phyloP scores from a whole-genome alignment of 1,284 basidiomycete species.

The Phellopilus nigrolimitatus region DNA sequence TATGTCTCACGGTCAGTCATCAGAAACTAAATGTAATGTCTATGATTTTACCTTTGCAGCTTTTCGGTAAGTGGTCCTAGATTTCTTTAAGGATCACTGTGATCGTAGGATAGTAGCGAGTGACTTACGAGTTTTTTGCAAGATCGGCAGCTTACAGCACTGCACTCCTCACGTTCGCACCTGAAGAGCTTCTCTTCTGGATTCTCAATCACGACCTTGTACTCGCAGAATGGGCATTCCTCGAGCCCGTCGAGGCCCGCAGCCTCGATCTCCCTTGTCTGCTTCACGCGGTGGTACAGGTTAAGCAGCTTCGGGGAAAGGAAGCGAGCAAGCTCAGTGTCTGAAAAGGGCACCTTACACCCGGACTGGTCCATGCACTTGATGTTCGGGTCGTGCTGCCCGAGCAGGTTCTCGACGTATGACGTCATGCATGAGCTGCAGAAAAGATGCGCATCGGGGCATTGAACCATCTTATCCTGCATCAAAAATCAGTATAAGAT shows the following conservation, averaged over 20 bases:
- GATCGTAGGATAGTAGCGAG: background rate
- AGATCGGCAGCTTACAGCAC: constrained; percentile 65
- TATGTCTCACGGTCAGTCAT: constrained; percentile 8
- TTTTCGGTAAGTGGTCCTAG: constrained; percentile 82
- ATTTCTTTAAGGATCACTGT: constrained; percentile 3
- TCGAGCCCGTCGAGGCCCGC: constrained; percentile 72
- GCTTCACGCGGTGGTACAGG: constrained; percentile 73
- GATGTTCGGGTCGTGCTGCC: constrained; percentile 48
- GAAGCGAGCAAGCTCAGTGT: constrained; percentile 60
- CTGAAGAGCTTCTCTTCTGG: constrained; percentile 72
- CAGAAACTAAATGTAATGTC: background rate
- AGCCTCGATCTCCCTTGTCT: constrained; percentile 70
- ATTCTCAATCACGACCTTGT: constrained; percentile 76
- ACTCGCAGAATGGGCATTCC: constrained; percentile 86
- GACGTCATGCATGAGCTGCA: constrained; percentile 54
- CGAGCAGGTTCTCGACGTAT: constrained; percentile 47
- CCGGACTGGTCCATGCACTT: constrained; percentile 78
- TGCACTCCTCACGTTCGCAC: constrained; percentile 72
- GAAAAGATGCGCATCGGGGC: constrained; percentile 77
- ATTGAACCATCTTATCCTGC: constrained; percentile 79
- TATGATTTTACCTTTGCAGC: constrained; percentile 62
- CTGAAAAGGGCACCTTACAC: constrained; percentile 65
- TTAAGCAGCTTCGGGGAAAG: constrained; percentile 57
- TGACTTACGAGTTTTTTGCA: constrained; percentile 68
- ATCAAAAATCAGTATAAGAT: constrained; percentile 17